Evolutionary conservation across 78 protist genomes (phyloP), one percentile per base, ranked within the genome.

Genomic region (Dictyostelium firmibasis): DNA sequence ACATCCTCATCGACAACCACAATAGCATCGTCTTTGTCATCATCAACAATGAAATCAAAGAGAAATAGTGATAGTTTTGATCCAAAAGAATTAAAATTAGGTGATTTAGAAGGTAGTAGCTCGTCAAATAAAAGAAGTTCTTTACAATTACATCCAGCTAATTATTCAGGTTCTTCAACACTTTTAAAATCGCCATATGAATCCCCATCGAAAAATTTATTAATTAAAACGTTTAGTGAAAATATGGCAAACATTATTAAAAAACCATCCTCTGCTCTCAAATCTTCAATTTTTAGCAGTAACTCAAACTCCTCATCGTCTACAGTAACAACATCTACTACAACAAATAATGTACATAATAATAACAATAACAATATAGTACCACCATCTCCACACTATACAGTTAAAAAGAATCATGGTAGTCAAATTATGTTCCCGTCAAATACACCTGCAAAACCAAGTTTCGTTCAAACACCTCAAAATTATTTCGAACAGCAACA

Each of bases 371-470:
- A 57, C 20, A 57, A 57, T 57, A 57, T 57, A 13, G 60, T 77
- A 5, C 83, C 83, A 77, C 83, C 83, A 38, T 77, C 83, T 11
- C 83, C 83, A 23, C 83, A 77, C n/a, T 77, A 77, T 43, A 77
- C 83, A 23, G 83, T 77, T 35, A 77, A 47, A 77, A 77, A 77
- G 57, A 41, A 35, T 25, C 47, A 77, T 77, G 35, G 14, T 36
- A 75, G 41, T 75, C 81, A 75, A 75, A 75, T 75, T 20, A 67
- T 29, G 35, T 75, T 75, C 41, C 81, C 81, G 14, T 75, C 81
- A 36, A 75, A 27, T 27, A 75, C 81, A 29, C 57, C 81, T 3
- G 81, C 81, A 75, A 36, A 36, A 75, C 14, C 81, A 36, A 33
- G n/a, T 5, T 29, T 36, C 20, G 10, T 29, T 29, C 44, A 70